Percentiles rank a stretch among this genome's conserved stretches.
Evolutionary conservation across 768 basidiomycete genomes (phyloP).

Genomic region (Coprinopsis marcescibilis): DNA sequence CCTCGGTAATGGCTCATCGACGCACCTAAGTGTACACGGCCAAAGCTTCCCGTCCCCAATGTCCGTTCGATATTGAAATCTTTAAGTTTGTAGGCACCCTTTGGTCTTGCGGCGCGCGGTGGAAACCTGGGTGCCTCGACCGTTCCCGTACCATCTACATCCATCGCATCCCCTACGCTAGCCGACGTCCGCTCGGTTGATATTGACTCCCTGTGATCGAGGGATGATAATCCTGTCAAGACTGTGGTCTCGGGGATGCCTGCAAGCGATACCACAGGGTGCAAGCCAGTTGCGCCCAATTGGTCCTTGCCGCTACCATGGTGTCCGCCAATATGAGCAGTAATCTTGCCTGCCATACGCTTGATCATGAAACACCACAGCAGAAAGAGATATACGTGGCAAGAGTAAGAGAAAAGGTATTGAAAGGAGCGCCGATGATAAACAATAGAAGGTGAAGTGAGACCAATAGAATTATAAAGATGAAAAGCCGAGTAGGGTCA

Average conservation of each 20-base stretch:
- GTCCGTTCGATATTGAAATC: slow-evolving; percentile 83
- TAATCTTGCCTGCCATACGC: slow-evolving; percentile 47
- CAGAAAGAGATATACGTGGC: not conserved
- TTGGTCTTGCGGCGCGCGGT: slow-evolving; percentile 33
- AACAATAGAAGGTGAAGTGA: not conserved
- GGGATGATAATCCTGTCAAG: slow-evolving; percentile 24
- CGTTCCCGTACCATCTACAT: slow-evolving; percentile 11
- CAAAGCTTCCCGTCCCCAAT: slow-evolving; percentile 93
- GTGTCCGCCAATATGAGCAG: slow-evolving; percentile 32
- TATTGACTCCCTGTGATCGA: slow-evolving; percentile 60
- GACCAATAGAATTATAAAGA: not conserved
- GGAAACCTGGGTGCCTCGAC: slow-evolving; percentile 13
- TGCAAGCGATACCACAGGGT: slow-evolving; percentile 27
- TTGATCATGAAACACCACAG: slow-evolving; percentile 33
- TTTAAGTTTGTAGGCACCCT: slow-evolving; percentile 62
- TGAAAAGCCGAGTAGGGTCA: slow-evolving; percentile 1
- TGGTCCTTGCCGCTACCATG: slow-evolving; percentile 11
- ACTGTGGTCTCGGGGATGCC: slow-evolving; percentile 22
- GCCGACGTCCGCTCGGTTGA: slow-evolving; percentile 62
- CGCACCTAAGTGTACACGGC: slow-evolving; percentile 86
- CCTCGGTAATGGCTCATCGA: slow-evolving; percentile 1
- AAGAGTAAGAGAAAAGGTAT: not conserved
- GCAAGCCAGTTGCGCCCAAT: slow-evolving; percentile 10
- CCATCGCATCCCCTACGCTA: slow-evolving; percentile 19
- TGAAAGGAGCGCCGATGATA: not conserved